Evolutionary conservation across 345 rosid genomes (phyloP).

Genomic region (thale cress (Arabidopsis thaliana)): DNA sequence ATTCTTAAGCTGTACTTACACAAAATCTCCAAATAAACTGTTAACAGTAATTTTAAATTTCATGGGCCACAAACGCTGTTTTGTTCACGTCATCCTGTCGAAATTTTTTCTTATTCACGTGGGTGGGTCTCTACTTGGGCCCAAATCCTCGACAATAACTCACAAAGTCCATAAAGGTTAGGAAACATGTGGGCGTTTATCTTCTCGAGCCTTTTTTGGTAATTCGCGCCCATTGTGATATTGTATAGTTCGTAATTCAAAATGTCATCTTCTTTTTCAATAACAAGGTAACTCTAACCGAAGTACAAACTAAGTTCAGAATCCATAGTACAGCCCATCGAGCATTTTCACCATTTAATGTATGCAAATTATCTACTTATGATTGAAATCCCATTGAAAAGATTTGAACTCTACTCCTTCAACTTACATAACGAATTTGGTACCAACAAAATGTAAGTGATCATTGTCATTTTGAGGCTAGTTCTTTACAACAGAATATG

Average conservation of each 20-base stretch:
- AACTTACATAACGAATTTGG: neutral
- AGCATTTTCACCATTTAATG: neutral
- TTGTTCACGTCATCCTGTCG: neutral
- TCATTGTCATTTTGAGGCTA: neutral
- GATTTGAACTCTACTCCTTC: neutral
- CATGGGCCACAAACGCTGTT: neutral
- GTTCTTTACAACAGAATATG: neutral
- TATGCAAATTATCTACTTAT: neutral
- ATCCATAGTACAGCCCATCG: neutral
- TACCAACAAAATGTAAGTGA: neutral
- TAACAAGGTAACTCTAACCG: neutral
- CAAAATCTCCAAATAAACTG: neutral
- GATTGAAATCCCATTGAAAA: neutral
- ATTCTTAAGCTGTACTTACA: neutral
- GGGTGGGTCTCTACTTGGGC: conserved; percentile 12
- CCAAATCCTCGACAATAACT: conserved; percentile 17
- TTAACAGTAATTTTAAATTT: neutral
- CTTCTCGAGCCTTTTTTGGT: conserved; percentile 24
- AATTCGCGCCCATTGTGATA: neutral
- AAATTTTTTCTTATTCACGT: neutral
- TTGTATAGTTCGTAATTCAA: neutral
- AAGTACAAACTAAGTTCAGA: neutral
- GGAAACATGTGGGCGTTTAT: conserved; percentile 18
- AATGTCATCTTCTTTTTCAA: neutral
- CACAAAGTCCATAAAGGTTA: conserved; percentile 12